phyloP scores from a whole-genome alignment of 176 grass and related monocot genomes.

The Aegilops umbellulata region DNA sequence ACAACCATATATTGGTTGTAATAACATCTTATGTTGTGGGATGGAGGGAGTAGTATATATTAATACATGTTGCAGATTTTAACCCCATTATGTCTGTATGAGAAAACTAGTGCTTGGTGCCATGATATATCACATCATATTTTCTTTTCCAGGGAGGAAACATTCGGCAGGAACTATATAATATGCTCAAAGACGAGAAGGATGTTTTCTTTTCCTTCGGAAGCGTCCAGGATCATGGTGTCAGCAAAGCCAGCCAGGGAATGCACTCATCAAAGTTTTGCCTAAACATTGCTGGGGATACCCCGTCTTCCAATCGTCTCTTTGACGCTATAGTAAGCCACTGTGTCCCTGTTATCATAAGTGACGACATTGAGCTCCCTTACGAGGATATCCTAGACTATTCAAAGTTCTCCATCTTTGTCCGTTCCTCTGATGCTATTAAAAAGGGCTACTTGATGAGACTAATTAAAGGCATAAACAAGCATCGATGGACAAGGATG shows the following conservation, averaged over 20 bases:
- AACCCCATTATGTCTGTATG: not conserved
- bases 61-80: not conserved
- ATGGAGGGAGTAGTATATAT: too few relatives aligned
- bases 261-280: slow-evolving; percentile 89
- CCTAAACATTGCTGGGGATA: slow-evolving; percentile 85
- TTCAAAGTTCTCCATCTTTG: slow-evolving; percentile 83
- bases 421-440: slow-evolving; percentile 59
- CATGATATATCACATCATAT: slow-evolving; percentile 22
- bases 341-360: slow-evolving; percentile 81
- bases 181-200: slow-evolving; percentile 75
- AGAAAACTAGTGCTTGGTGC: not conserved
- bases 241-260: slow-evolving; percentile 69
- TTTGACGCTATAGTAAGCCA: slow-evolving; percentile 78
- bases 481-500: slow-evolving; percentile 63
- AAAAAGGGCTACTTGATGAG: slow-evolving; percentile 67
- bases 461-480: slow-evolving; percentile 48
- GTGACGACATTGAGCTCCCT: slow-evolving; percentile 83
- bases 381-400: slow-evolving; percentile 78
- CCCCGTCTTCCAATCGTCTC: slow-evolving; percentile 92
- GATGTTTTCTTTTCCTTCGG: slow-evolving; percentile 77
- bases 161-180: slow-evolving; percentile 76
- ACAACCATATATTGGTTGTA: too few relatives aligned
- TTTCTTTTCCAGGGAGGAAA: slow-evolving; percentile 59
- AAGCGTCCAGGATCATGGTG: slow-evolving; percentile 79
- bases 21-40: too few relatives aligned